These are phyloP conservation scores for Trichodelitschia bisporula DNA, from an alignment of 495 filamentous ascomycete species.

Conservation along the genomic window DNA sequence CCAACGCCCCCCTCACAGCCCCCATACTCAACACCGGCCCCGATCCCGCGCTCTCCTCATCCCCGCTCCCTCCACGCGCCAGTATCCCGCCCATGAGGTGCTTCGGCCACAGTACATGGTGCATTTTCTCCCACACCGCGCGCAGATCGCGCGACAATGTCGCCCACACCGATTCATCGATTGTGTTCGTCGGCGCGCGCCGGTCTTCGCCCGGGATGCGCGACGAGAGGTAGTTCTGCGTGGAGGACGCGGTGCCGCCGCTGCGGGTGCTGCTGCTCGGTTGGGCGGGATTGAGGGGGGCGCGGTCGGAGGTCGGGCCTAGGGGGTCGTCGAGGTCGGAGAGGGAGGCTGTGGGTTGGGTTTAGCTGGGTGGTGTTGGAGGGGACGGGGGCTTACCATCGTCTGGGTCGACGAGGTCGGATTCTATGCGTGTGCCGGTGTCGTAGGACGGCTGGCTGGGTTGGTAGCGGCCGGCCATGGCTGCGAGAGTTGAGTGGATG, in stretches of 20 bases:
- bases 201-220: slow-evolving; percentile 85
- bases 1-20: slow-evolving; percentile 37
- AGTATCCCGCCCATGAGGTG: slow-evolving; percentile 60
- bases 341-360: slow-evolving; percentile 30
- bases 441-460: too few relatives aligned
- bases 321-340: slow-evolving; percentile 90
- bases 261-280: slow-evolving; percentile 21
- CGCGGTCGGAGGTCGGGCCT: slow-evolving; percentile 38
- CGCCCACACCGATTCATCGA: slow-evolving; percentile 92
- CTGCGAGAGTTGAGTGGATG: too few relatives aligned
- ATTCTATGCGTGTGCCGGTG: slow-evolving; percentile 50
- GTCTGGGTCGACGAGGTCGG: slow-evolving; percentile 88
- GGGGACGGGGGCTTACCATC: slow-evolving; percentile 34
- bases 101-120: slow-evolving; percentile 90
- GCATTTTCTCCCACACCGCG: slow-evolving; percentile 93
- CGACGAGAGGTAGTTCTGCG: slow-evolving; percentile 52
- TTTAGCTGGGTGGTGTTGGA: slow-evolving; percentile 1
- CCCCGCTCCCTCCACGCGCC: slow-evolving; percentile 38
- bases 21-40: slow-evolving; percentile 32
- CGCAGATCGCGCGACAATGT: slow-evolving; percentile 75
- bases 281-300: slow-evolving; percentile 48
- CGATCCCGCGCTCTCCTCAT: slow-evolving; percentile 42
- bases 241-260: slow-evolving; percentile 21
- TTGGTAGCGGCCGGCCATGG: too few relatives aligned
- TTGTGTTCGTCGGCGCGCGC: slow-evolving; percentile 74